Evolutionary conservation across 2,329 filamentous ascomycete genomes (phyloP).

Genomic region (Neonectria punicea): DNA sequence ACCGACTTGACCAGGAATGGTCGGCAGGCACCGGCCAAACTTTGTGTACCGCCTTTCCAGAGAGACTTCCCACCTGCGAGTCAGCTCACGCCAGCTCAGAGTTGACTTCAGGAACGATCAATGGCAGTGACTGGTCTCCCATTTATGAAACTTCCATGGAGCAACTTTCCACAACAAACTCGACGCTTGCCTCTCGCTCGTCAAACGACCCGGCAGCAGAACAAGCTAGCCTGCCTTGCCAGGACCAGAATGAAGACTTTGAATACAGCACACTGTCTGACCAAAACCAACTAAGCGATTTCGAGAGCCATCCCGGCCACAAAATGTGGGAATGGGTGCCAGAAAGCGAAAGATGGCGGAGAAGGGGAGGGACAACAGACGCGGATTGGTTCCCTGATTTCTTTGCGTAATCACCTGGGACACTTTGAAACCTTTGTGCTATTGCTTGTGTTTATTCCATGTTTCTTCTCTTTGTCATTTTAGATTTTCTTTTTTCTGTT

Average conservation of each 20-base stretch:
- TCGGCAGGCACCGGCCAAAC: neutral
- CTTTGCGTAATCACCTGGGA: neutral
- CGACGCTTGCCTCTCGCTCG: neutral
- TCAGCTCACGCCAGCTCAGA: neutral
- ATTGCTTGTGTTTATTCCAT: neutral
- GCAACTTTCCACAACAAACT: too few relatives aligned
- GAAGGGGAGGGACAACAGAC: conserved; percentile 3
- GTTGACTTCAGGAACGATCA: neutral
- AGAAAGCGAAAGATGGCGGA: conserved; percentile 10
- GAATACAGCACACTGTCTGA: neutral
- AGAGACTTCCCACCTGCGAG: neutral
- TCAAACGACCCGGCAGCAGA: neutral
- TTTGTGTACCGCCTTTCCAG: neutral
- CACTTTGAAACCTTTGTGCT: neutral
- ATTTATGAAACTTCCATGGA: neutral
- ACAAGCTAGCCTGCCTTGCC: neutral
- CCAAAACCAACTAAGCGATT: conserved; percentile 8
- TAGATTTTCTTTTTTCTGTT: neutral
- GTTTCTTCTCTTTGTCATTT: neutral
- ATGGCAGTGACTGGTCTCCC: neutral
- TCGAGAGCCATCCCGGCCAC: conserved; percentile 14
- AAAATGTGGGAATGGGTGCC: conserved; percentile 21
- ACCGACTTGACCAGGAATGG: neutral
- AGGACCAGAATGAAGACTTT: neutral
- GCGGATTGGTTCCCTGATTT: conserved; percentile 14